These are phyloP conservation scores for Vitis hybrid DNA, from an alignment of 177 flowering plant species.

Conservation along the genomic window DNA sequence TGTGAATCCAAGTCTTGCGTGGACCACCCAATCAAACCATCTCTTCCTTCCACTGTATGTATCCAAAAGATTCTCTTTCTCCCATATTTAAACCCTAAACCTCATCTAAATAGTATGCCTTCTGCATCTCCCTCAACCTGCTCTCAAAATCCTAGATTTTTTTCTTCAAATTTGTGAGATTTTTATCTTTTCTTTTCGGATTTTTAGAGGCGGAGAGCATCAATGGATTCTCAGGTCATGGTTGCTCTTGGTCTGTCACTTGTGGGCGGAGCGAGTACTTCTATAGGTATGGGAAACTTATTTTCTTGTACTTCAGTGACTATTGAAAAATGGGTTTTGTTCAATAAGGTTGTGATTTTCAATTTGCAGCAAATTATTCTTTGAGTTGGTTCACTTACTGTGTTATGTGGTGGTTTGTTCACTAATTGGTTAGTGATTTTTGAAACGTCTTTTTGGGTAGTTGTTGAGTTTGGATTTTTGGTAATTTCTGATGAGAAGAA, in stretches of 20 bases:
- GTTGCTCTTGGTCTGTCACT: constrained; percentile 86
- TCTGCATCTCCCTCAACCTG: neutral
- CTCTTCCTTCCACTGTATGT: constrained; percentile 24
- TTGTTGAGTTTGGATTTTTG: neutral
- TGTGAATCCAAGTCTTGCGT: neutral
- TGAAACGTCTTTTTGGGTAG: neutral
- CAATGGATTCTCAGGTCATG: constrained; percentile 83
- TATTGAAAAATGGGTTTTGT: neutral
- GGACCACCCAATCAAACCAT: constrained; percentile 16
- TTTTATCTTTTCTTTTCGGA: neutral
- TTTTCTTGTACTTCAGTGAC: neutral
- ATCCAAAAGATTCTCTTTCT: constrained; percentile 10
- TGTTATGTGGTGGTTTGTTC: neutral
- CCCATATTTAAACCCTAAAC: constrained; percentile 2
- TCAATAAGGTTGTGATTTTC: neutral
- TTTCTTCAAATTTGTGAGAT: neutral
- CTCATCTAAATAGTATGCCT: neutral
- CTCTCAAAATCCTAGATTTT: neutral
- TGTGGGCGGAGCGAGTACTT: constrained; percentile 90
- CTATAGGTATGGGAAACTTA: constrained; percentile 49
- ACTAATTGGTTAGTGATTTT: neutral
- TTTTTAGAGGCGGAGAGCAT: constrained; percentile 11
- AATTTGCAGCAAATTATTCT: neutral
- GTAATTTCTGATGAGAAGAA: neutral
- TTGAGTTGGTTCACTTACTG: neutral